phyloP scores from a whole-genome alignment of 2,329 filamentous ascomycete species.

The Penicillium olsonii region DNA sequence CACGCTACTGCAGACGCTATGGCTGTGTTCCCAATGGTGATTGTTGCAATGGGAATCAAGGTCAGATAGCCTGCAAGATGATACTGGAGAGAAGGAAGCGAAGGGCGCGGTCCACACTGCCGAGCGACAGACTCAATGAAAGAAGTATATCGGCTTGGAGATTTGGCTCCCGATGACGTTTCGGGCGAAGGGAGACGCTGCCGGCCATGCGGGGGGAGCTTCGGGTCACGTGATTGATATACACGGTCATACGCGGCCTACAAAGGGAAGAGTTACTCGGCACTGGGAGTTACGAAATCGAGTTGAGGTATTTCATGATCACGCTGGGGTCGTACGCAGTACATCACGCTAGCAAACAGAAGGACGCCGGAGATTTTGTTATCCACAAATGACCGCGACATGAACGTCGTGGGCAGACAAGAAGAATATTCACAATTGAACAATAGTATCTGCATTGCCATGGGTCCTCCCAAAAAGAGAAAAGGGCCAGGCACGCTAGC shows the following conservation, averaged over 20 bases:
- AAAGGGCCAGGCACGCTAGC: slow-evolving; percentile 5
- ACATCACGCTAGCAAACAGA: slow-evolving; percentile 21
- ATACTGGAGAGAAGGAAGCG: background rate
- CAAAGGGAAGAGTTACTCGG: background rate
- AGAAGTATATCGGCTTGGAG: slow-evolving; percentile 3
- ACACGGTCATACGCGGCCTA: background rate
- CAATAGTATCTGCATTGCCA: slow-evolving; percentile 19
- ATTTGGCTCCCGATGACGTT: slow-evolving; percentile 25
- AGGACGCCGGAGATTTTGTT: slow-evolving; percentile 17
- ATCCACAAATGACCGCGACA: slow-evolving; percentile 24
- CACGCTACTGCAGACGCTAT: background rate
- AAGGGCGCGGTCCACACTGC: too few relatives aligned
- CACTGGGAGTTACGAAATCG: background rate
- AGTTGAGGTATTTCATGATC: slow-evolving; percentile 9
- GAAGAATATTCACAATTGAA: slow-evolving; percentile 29
- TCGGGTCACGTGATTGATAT: slow-evolving; percentile 3
- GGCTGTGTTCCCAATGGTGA: background rate
- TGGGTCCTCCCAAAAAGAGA: background rate
- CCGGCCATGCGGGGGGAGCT: slow-evolving; percentile 11
- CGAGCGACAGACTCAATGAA: background rate
- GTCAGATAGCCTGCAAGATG: background rate
- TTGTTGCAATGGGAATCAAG: background rate
- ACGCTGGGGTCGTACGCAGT: slow-evolving; percentile 17
- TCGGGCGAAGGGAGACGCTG: slow-evolving; percentile 33
- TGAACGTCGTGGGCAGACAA: slow-evolving; percentile 15